These are phyloP conservation scores for Pulchroboletus neoregius DNA, from an alignment of 1,284 basidiomycete species.

Conservation along the genomic window DNA sequence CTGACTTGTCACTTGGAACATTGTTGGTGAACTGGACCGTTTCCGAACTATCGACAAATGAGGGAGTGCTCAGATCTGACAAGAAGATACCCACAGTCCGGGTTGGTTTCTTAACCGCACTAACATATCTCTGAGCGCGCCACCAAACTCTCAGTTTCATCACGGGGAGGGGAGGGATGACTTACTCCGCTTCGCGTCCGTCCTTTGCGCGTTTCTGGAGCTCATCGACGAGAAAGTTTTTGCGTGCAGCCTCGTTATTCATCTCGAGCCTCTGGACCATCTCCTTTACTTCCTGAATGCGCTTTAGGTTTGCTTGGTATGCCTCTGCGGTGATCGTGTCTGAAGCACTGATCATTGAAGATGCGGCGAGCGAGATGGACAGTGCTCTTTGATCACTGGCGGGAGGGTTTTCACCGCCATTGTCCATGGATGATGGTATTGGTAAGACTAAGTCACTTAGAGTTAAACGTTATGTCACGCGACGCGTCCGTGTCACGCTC, in stretches of 20 bases:
- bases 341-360: constrained; percentile 28
- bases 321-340: constrained; percentile 21
- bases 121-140: constrained; percentile 18
- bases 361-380: constrained; percentile 22
- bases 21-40: constrained; percentile 14
- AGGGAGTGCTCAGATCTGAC: constrained; percentile 1
- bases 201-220: constrained; percentile 29
- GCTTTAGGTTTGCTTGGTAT: constrained; percentile 26
- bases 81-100: constrained; percentile 17
- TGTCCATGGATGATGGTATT: constrained; percentile 20
- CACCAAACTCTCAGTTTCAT: constrained; percentile 4
- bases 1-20: constrained; percentile 10
- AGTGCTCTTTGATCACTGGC: constrained; percentile 8
- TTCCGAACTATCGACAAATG: constrained; percentile 12
- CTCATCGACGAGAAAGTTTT: constrained; percentile 26
- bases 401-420: constrained; percentile 3
- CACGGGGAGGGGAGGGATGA: neutral
- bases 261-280: constrained; percentile 24
- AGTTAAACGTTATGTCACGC: too few species aligned
- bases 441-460: too few species aligned
- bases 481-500: constrained; percentile 21
- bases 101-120: constrained; percentile 17
- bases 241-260: constrained; percentile 32
- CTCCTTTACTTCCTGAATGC: constrained; percentile 30
- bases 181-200: constrained; percentile 38